These are phyloP conservation scores for Pycnococcus provasolii DNA, from an alignment of 139 green algal species.

Conservation along the genomic window DNA sequence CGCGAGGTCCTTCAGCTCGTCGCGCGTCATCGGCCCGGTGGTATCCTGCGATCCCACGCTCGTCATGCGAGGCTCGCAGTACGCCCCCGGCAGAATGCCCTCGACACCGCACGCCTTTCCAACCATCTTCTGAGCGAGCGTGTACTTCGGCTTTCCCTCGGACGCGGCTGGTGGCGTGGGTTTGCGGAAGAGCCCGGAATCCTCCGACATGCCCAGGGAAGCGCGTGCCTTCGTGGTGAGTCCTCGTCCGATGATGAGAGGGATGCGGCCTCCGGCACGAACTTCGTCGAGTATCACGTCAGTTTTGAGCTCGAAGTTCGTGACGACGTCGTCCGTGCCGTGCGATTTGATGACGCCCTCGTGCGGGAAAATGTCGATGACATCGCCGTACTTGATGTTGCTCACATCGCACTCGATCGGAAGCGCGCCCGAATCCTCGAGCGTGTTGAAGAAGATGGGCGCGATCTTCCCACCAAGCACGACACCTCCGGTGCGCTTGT, in stretches of 20 bases:
- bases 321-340: conserved; percentile 12
- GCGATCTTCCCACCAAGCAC: conserved; percentile 28
- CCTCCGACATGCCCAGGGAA: background rate
- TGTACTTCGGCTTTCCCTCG: conserved; percentile 11
- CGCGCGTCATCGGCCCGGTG: conserved; percentile 28
- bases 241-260: conserved; percentile 23
- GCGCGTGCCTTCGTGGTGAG: conserved; percentile 17
- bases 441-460: conserved; percentile 33
- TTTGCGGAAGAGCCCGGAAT: conserved; percentile 14
- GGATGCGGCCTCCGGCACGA: conserved; percentile 22
- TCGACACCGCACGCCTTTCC: conserved; percentile 23
- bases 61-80: conserved; percentile 30
- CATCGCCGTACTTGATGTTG: conserved; percentile 20
- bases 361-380: conserved; percentile 29
- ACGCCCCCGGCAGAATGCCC: conserved; percentile 23
- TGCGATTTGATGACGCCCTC: conserved; percentile 10
- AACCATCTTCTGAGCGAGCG: conserved; percentile 30
- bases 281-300: conserved; percentile 27
- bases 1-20: conserved; percentile 30
- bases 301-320: conserved; percentile 20
- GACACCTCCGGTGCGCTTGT: conserved; percentile 26
- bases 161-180: background rate
- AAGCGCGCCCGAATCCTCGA: conserved; percentile 24
- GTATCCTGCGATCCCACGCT: conserved; percentile 28
- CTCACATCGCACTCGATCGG: conserved; percentile 25